Percentiles rank a stretch among this genome's conserved stretches.
Evolutionary conservation across 148 eudicot genomes (phyloP).

Genomic region (Fagopyrum homotropicum): DNA sequence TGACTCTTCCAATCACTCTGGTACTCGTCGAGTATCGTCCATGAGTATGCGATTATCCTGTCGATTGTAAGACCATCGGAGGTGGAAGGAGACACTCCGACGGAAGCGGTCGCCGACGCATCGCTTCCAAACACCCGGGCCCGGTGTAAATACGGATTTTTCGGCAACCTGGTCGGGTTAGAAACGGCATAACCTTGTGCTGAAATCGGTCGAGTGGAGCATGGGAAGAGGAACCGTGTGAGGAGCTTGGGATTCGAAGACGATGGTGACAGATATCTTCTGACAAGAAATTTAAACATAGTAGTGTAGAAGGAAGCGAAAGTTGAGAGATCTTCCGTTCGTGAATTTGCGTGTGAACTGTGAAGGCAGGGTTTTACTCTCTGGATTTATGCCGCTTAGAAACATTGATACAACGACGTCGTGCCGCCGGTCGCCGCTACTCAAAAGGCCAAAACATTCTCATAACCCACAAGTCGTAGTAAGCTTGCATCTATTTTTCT

Average conservation of each 20-base stretch:
- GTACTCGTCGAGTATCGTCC: constrained; percentile 67
- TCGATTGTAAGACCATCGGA: constrained; percentile 85
- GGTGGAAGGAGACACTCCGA: constrained; percentile 40
- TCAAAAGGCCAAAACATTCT: background rate
- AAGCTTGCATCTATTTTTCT: background rate
- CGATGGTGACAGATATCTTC: constrained; percentile 4
- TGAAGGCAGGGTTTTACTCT: background rate
- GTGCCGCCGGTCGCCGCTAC: background rate
- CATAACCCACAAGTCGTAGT: background rate
- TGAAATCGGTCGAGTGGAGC: constrained; percentile 17
- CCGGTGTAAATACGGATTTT: constrained; percentile 14
- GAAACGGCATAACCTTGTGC: constrained; percentile 14
- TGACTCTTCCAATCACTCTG: constrained; percentile 97
- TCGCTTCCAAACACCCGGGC: constrained; percentile 43
- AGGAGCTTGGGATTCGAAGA: constrained; percentile 10
- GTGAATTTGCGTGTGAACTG: background rate
- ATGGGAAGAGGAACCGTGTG: background rate
- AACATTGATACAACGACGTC: background rate
- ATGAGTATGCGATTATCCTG: constrained; percentile 51
- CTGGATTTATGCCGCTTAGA: background rate
- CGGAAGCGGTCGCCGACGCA: constrained; percentile 23
- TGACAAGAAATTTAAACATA: constrained; percentile 2
- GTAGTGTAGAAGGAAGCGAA: background rate
- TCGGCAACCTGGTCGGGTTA: constrained; percentile 1
- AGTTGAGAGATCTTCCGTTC: background rate